Conservation (phyloP, 1,284 basidiomycete species). For the Irpex rosettiformis region DNA sequence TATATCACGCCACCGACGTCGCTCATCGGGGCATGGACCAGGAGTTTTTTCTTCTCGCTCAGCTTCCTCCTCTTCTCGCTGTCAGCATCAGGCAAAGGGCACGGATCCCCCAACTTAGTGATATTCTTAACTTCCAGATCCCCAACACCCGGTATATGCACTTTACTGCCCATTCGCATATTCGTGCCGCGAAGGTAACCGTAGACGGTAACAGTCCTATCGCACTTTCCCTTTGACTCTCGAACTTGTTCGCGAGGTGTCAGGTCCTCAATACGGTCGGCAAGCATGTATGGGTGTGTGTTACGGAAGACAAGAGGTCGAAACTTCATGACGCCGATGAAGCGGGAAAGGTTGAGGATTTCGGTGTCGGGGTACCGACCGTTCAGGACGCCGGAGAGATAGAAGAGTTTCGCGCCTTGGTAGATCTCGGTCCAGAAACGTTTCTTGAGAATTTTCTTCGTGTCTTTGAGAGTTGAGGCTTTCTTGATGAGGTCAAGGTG, state of each 20-base stretch:
- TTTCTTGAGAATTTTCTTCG: slow-evolving; percentile 95
- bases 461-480: slow-evolving; percentile 79
- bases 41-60: slow-evolving; percentile 90
- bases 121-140: slow-evolving; percentile 79
- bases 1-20: slow-evolving; percentile 97
- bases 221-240: slow-evolving; percentile 77
- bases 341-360: slow-evolving; percentile 93
- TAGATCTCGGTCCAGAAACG: slow-evolving; percentile 99
- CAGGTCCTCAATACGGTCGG: slow-evolving; percentile 93
- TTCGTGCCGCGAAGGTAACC: slow-evolving; percentile 95
- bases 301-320: slow-evolving; percentile 96
- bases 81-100: slow-evolving; percentile 89
- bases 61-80: slow-evolving; percentile 92
- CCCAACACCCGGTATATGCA: slow-evolving; percentile 95
- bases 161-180: slow-evolving; percentile 75
- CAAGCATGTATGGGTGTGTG: slow-evolving; percentile 93
- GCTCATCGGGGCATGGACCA: slow-evolving; percentile 98
- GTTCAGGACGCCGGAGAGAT: slow-evolving; percentile 96
- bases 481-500: slow-evolving; percentile 99
- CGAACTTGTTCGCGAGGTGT: slow-evolving; percentile 87
- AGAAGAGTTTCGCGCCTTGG: slow-evolving; percentile 97
- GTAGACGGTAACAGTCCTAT: slow-evolving; percentile 90
- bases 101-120: slow-evolving; percentile 85
- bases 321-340: slow-evolving; percentile 99
- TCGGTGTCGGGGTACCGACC: slow-evolving; percentile 98